phyloP scores from a whole-genome alignment of 2,329 filamentous ascomycete genomes.

The Sodiomyces alkalinus region DNA sequence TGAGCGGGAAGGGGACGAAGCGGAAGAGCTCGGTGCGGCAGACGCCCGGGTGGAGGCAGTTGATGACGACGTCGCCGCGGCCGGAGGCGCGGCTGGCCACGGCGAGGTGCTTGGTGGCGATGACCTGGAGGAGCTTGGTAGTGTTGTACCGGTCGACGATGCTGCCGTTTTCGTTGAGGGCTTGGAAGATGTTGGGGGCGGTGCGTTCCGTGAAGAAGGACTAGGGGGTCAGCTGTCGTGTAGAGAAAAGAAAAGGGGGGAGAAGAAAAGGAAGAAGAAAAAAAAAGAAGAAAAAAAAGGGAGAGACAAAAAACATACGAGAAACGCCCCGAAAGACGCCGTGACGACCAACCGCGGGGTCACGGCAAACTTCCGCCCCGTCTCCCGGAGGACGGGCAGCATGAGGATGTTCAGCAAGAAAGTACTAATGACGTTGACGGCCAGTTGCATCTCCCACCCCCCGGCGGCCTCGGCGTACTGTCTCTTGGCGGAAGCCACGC shows the following conservation, averaged over 20 bases:
- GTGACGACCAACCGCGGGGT: neutral
- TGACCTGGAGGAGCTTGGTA: conserved; percentile 18
- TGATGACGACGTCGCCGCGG: conserved; percentile 20
- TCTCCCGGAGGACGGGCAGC: conserved; percentile 24
- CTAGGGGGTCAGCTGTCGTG: too few species aligned
- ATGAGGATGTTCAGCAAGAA: conserved; percentile 27
- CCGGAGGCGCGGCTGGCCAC: conserved; percentile 13
- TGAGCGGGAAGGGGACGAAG: conserved; percentile 14
- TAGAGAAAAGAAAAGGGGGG: too few species aligned
- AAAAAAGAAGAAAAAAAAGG: too few species aligned
- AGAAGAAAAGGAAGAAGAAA: too few species aligned
- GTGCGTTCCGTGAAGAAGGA: conserved; percentile 18
- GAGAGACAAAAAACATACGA: too few species aligned
- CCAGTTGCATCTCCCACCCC: conserved; percentile 25
- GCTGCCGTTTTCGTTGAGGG: conserved; percentile 13
- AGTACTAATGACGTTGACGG: conserved; percentile 31
- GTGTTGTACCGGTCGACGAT: conserved; percentile 19
- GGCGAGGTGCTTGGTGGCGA: conserved; percentile 19
- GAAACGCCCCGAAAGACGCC: conserved; percentile 7
- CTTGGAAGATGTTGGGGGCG: conserved; percentile 16
- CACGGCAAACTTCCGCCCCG: conserved; percentile 12
- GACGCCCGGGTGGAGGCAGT: conserved; percentile 23
- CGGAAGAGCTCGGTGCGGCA: conserved; percentile 25
- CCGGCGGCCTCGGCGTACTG: conserved; percentile 12
- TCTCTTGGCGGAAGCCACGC: conserved; percentile 10